Conservation (phyloP, 441 rosid genomes). For the Gossypium davidsonii region DNA sequence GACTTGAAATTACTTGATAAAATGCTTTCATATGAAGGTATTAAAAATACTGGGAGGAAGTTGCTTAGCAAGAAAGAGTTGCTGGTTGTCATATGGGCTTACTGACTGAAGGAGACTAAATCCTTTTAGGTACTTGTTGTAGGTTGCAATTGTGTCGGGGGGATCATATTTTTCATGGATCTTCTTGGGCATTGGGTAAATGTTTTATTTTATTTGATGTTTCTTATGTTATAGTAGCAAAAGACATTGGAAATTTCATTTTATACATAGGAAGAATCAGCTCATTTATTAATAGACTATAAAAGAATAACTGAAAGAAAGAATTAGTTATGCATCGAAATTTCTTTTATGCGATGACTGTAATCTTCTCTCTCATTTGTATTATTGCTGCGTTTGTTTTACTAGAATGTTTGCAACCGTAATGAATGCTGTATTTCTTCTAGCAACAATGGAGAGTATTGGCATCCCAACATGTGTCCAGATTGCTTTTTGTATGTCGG, state of each 20-base stretch:
- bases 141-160: constrained; percentile 96
- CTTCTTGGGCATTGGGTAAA: constrained; percentile 93
- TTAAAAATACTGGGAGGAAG: neutral
- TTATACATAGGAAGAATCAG: too few species aligned
- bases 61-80: neutral
- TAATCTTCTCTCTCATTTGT: neutral
- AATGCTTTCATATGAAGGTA: neutral
- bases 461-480: constrained; percentile 70
- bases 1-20: neutral
- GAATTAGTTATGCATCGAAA: neutral
- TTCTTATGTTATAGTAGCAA: neutral
- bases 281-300: too few species aligned
- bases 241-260: neutral
- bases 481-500: constrained; percentile 83
- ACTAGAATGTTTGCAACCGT: constrained; percentile 87
- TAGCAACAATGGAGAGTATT: constrained; percentile 90
- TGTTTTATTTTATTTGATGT: neutral
- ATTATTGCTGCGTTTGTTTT: constrained; percentile 8
- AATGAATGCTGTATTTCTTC: constrained; percentile 91
- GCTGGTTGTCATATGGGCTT: neutral
- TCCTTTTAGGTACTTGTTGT: constrained; percentile 11
- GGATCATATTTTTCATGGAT: constrained; percentile 86
- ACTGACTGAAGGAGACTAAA: constrained; percentile 3
- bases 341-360: neutral
- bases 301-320: neutral